Evolutionary conservation across 768 basidiomycete genomes (phyloP), one percentile per base, ranked within the genome.

Genomic region (Cystofilobasidium ferigula): DNA sequence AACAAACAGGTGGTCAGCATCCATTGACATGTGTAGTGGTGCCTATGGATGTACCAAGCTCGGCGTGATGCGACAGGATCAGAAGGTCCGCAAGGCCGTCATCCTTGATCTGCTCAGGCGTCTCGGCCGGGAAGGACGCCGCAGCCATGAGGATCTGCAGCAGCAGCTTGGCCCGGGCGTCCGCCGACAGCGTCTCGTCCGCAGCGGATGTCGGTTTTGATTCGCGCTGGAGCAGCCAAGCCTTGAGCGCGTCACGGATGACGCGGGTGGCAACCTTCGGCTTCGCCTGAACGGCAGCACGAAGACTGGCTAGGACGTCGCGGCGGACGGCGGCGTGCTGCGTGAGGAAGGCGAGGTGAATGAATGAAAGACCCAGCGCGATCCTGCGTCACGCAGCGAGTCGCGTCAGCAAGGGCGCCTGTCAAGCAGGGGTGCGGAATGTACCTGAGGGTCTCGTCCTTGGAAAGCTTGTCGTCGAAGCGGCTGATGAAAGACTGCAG

Each of bases 41-140:
- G n/a, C n/a, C n/a, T n/a, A 28, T n/a, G 2, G 32, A 64, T 54
- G 38, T 20, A 59, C 64, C 71, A 28, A 79, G 65, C 14, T 73
- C 76, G 9, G 82, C 80, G 76, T 93, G 90, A 73, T 94, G 89
- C 0, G 83, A 83, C 40, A 93, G 72, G 22, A 89, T 79, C 18
- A 90, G 69, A 58, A 83, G 76, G 30, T 86, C 78, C 0, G 81
- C 77, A 22, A 87, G 70, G 12, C 78, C 63, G 1, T 71, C 70
- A 1, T 70, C 61, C 9, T 81, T 81, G 3, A 80, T 71, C 18
- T 78, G 79, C 13, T 81, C 80, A 0, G 72, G 73, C 18, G 53
- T 57, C 1, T 40, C 71, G 54, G 69, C 63, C 1, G 70, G 69
- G 62, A 84, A 80, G 2, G 80, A 70, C 0, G 80, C 80, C 35